phyloP scores from a whole-genome alignment of 2,329 filamentous ascomycete species.

The Alternaria gansuensis region DNA sequence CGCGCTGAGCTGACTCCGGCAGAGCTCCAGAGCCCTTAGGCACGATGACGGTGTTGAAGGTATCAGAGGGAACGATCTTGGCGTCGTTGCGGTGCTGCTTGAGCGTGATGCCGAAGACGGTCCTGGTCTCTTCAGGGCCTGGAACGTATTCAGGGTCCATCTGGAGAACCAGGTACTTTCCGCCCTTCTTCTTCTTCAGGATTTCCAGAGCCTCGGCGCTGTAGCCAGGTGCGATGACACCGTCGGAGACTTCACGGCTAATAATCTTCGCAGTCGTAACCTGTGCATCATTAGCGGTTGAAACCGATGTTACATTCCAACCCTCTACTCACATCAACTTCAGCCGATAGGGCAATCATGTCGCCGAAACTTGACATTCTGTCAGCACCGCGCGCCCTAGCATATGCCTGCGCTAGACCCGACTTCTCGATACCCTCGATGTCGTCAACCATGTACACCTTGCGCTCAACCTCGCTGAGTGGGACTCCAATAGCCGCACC shows the following conservation, averaged over 20 bases:
- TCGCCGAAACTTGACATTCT: constrained; percentile 99
- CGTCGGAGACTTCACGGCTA: constrained; percentile 96
- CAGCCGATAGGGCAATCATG: constrained; percentile 89
- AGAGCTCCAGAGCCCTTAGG: constrained; percentile 79
- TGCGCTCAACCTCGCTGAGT: constrained; percentile 85
- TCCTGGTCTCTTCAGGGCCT: constrained; percentile 76
- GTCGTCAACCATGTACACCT: constrained; percentile 98
- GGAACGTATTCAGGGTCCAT: constrained; percentile 91
- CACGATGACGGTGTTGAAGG: constrained; percentile 85
- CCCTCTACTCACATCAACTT: constrained; percentile 71
- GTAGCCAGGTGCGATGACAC: constrained; percentile 91
- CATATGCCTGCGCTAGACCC: constrained; percentile 89
- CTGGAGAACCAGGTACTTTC: constrained; percentile 94
- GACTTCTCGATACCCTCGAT: constrained; percentile 89
- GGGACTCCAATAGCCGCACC: constrained; percentile 93
- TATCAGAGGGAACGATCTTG: constrained; percentile 78
- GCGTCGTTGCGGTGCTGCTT: constrained; percentile 93
- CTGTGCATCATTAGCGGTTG: constrained; percentile 10
- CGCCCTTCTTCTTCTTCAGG: constrained; percentile 96
- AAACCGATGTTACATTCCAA: background rate
- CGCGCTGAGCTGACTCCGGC: constrained; percentile 82
- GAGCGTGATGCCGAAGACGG: constrained; percentile 88
- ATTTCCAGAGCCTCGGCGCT: constrained; percentile 86
- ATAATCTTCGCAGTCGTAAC: constrained; percentile 87
- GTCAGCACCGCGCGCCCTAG: constrained; percentile 92